A percentile compares a stretch with the other conserved stretches of the same genome.
Conservation (phyloP, 768 basidiomycete genomes). For the Xerocomellus intermedius region DNA sequence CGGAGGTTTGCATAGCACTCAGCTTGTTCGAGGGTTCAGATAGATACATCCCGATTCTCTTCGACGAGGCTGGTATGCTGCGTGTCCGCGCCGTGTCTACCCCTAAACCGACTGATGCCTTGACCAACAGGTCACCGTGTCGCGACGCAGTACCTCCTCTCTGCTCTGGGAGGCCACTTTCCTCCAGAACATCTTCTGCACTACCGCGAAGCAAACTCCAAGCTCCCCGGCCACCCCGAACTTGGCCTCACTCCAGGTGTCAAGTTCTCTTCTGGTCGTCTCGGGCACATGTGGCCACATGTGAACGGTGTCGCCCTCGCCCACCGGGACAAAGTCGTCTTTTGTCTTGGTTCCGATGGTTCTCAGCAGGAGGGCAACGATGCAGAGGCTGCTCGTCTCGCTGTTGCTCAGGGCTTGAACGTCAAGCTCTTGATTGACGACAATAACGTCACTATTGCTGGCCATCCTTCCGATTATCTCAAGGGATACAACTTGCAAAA, state of each 20-base stretch:
- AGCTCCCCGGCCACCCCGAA: conserved; percentile 88
- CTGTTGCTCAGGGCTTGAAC: conserved; percentile 79
- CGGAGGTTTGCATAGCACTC: conserved; percentile 79
- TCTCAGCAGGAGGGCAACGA: conserved; percentile 92
- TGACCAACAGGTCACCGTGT: conserved; percentile 71
- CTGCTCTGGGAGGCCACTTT: conserved; percentile 71
- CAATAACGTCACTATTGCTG: conserved; percentile 92
- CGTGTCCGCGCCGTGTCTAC: background rate
- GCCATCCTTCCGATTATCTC: conserved; percentile 84
- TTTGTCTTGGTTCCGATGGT: conserved; percentile 85
- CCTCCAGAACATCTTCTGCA: conserved; percentile 76
- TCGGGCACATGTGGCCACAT: conserved; percentile 88
- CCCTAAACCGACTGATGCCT: background rate
- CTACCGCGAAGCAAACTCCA: conserved; percentile 83
- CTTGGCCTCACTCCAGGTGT: conserved; percentile 88
- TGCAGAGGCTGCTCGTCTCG: conserved; percentile 84
- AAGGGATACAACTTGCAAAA: conserved; percentile 70
- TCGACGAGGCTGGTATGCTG: conserved; percentile 78
- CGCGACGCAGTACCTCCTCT: conserved; percentile 83
- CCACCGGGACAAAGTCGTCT: conserved; percentile 71
- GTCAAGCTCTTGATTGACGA: conserved; percentile 87
- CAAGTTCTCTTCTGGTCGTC: conserved; percentile 91
- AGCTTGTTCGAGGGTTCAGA: conserved; percentile 64
- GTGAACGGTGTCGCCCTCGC: conserved; percentile 86
- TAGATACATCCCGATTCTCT: conserved; percentile 66